Base-by-base conservation (phyloP, 2,329 filamentous ascomycete species). In the Nemania serpens region DNA sequence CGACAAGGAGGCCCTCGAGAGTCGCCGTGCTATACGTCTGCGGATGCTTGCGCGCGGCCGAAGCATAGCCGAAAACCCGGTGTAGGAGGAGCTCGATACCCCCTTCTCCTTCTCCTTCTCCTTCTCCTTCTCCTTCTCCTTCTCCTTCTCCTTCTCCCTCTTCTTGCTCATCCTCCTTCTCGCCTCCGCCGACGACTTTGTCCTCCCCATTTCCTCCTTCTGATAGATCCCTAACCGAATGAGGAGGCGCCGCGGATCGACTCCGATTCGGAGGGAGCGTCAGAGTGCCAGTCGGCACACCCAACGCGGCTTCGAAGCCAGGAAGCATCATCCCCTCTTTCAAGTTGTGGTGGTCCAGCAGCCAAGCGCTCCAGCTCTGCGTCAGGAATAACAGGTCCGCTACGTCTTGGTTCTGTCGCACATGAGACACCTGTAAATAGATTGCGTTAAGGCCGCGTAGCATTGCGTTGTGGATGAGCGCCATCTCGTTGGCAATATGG, bases 391-490 rank as follows among this genome's bases (percentile, higher is more conserved):
- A 43, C 37, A 78, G 67, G 54, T 76, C 75, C 1, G 66, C 42
- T n/a, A 73, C 62, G 45, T 76, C 74, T 29, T 65, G 53, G 0
- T 63, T 42, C n/a, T 59, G 42, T 5, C 60, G 67, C 11, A 77
- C 61, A 55, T 71, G 68, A 2, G 71, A 70, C 5, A 73, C 73
- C 61, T 77, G 75, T 1, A 75, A 67, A 60, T 71, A 75, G 17
- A 77, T 70, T 13, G 73, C 69, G 64, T 77, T 78, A 10, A 77
- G 67, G 12, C 70, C 72, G 22, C 75, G 73, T 18, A 77, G 65
- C 62, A 77, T 69, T 17, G 70, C 67, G 59, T 77, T 77, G 66
- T 77, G 75, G 12, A 71, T 66, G 33, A 73, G 61, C 1, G 70
- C 65, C 59, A 76, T 70, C 51, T 77, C 74, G 45, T 73, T 72